Base-by-base conservation (phyloP, 768 basidiomycete species). In the Naganishia vishniacii region DNA sequence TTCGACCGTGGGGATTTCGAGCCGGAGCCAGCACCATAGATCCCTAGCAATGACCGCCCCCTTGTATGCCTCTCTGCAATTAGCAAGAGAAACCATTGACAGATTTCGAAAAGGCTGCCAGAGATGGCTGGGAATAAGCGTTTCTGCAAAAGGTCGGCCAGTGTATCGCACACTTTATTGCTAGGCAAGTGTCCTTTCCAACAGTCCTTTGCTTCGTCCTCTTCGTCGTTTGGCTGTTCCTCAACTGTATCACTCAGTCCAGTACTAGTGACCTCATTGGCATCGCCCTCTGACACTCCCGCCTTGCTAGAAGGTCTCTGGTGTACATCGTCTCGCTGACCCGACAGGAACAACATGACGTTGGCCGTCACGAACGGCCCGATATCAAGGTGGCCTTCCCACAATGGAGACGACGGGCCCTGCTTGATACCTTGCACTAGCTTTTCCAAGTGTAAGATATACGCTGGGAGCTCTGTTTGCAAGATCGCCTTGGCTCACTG, bases 401-500 rank as follows among this genome's bases (percentile, higher is more conserved):
- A 51, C 16, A 51, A 25, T n/a, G 49, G 49, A 4, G 29, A 32
- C 29, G 49, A 16, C 1, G 31, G 31, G 18, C 34, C 49, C n/a
- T 51, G 18, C 11, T 34, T 16, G n/a, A 16, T 18, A 4, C 34
- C 6, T 34, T 51, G n/a, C 49, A 51, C n/a, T 2, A 51, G 31
- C 13, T 34, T 18, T n/a, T 31, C 11, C 5, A 51, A n/a, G 49
- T 51, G 49, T 13, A n/a, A 18, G 49, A 51, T 51, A 31, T 34
- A 51, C 13, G 16, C 49, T 18, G 49, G 49, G 25, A 51, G 49
- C 49, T 51, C 49, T 3, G 29, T 51, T 20, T 51, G 49, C 16
- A 51, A 31, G n/a, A 51, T 51, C 11, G 28, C 31, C 25, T 51
- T 51, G 31, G 31, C 49, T 51, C 49, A 31, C 6, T 34, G 16